Evolutionary conservation across 2,329 filamentous ascomycete species (phyloP).

Genomic region (Pseudohalonectria lignicola): DNA sequence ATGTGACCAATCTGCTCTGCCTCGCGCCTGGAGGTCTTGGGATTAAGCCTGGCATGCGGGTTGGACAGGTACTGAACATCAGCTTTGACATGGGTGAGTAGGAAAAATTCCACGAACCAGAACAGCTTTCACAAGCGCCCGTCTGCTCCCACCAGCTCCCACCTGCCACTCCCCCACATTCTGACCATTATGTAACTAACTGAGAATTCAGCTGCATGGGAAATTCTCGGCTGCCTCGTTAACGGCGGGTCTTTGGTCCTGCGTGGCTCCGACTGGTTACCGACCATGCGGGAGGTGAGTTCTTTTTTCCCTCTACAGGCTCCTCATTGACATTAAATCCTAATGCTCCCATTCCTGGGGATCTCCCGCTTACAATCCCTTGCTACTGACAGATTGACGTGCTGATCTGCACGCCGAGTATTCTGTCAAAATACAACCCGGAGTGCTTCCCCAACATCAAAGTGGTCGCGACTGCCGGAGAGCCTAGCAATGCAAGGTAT

Average conservation of each 20-base stretch:
- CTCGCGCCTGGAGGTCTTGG: constrained; percentile 26
- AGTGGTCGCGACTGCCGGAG: constrained; percentile 2
- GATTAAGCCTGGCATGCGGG: constrained; percentile 35
- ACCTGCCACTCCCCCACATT: too few relatives aligned
- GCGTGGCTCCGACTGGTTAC: constrained; percentile 34
- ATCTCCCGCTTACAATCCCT: not conserved
- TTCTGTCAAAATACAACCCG: constrained; percentile 6
- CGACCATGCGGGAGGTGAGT: constrained; percentile 1
- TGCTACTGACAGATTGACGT: constrained; percentile 1
- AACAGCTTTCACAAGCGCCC: too few relatives aligned
- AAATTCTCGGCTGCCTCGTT: constrained; percentile 44
- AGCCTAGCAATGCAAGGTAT: constrained; percentile 5
- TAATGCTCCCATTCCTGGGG: too few relatives aligned
- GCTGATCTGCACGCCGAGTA: constrained; percentile 5
- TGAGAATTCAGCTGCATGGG: constrained; percentile 47
- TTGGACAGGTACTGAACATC: constrained; percentile 45
- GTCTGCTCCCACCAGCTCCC: too few relatives aligned
- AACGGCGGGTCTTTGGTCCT: constrained; percentile 46
- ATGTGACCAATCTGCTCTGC: constrained; percentile 34
- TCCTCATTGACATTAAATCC: too few relatives aligned
- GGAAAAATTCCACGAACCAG: too few relatives aligned
- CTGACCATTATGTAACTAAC: too few relatives aligned
- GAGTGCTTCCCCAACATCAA: constrained; percentile 4
- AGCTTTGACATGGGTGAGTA: constrained; percentile 50
- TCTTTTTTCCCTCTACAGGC: not conserved